Conservation (phyloP, 352 stramenopile species). For the Phytopythium boreale region DNA sequence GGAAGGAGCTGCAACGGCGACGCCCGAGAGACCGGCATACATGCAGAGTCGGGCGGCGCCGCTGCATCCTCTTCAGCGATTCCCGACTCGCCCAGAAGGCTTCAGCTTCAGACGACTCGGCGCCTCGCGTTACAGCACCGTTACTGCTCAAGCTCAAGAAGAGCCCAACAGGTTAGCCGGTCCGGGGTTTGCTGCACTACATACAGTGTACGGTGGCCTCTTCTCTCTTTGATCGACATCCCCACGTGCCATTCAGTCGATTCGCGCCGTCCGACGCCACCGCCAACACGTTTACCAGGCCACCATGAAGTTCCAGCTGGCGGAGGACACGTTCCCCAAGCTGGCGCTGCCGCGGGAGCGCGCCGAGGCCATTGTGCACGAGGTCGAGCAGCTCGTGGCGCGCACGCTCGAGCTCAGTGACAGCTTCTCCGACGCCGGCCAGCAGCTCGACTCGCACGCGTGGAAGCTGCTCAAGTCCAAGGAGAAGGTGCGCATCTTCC, state of each 20-base stretch:
- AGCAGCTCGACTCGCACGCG: constrained; percentile 27
- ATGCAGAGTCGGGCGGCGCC: background rate
- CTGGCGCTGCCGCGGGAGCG: constrained; percentile 23
- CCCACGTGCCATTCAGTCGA: background rate
- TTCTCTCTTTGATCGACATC: no score
- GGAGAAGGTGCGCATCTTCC: constrained; percentile 34
- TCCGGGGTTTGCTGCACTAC: no score
- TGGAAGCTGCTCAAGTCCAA: constrained; percentile 43
- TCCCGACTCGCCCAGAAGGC: background rate
- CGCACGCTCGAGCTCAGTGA: constrained; percentile 32
- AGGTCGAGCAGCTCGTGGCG: constrained; percentile 29
- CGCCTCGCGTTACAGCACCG: no score
- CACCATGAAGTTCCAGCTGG: constrained; percentile 33
- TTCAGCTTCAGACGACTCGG: no score
- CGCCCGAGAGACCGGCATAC: background rate
- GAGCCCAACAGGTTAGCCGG: no score
- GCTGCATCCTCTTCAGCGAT: background rate
- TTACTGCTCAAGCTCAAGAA: no score
- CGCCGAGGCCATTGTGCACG: constrained; percentile 16
- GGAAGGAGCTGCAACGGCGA: background rate
- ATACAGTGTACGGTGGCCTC: no score
- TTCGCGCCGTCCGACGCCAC: background rate
- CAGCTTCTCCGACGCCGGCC: constrained; percentile 24
- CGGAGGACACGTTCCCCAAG: constrained; percentile 26
- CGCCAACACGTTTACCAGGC: background rate